A percentile compares a stretch with the other conserved stretches of the same genome.
Evolutionary conservation across 306 rosid genomes (phyloP).

Genomic region (Cucurbita moschata): DNA sequence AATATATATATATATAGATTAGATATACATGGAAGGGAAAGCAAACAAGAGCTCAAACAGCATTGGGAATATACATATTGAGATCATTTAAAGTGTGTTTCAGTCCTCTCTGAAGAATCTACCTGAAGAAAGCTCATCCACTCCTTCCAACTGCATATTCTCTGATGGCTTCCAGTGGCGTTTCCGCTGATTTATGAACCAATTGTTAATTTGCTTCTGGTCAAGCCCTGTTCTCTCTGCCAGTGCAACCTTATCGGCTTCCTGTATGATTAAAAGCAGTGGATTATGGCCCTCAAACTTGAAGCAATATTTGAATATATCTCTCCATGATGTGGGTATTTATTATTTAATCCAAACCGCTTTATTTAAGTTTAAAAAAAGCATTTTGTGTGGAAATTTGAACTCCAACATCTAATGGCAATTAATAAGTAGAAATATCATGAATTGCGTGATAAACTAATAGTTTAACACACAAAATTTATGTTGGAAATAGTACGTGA

Average conservation of each 20-base stretch:
- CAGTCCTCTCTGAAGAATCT: slow-evolving; percentile 33
- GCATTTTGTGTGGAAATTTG: too few relatives aligned
- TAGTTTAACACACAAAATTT: not conserved
- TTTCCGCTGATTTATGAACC: slow-evolving; percentile 94
- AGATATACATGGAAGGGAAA: slow-evolving; percentile 1
- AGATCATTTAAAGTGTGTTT: slow-evolving; percentile 10
- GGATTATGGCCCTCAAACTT: not conserved
- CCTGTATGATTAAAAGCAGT: slow-evolving; percentile 25
- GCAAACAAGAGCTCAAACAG: not conserved
- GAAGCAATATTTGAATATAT: not conserved
- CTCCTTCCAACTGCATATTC: slow-evolving; percentile 55
- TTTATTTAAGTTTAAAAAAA: too few relatives aligned
- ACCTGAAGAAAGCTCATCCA: slow-evolving; percentile 46
- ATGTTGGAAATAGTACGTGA: not conserved
- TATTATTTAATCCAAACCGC: not conserved
- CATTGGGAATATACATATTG: slow-evolving; percentile 5
- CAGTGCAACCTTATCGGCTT: slow-evolving; percentile 71
- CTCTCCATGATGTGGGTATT: not conserved
- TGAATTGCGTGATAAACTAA: too few relatives aligned
- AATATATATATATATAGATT: not conserved
- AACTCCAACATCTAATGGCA: too few relatives aligned
- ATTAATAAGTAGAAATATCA: too few relatives aligned
- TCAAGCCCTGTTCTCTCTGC: slow-evolving; percentile 75
- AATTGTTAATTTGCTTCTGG: slow-evolving; percentile 89
- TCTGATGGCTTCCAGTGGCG: slow-evolving; percentile 96